Evolutionary conservation across 2,329 filamentous ascomycete species (phyloP).

Genomic region (Fonsecaea nubica): DNA sequence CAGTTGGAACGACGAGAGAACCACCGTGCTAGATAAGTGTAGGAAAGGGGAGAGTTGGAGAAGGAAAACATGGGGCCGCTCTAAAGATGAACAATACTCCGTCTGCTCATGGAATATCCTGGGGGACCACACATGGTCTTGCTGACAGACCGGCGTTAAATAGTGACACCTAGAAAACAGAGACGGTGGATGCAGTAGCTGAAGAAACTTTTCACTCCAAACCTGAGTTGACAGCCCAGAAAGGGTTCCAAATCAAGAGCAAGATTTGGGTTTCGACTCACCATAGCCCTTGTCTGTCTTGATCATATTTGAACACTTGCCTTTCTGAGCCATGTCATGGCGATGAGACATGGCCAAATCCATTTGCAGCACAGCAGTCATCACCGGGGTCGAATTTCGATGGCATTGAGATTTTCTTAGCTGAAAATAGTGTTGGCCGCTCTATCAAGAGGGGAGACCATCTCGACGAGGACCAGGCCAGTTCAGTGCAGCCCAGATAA

Average conservation of each 20-base stretch:
- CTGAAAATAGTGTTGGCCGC: not conserved
- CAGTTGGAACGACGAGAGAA: not conserved
- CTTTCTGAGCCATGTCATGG: not conserved
- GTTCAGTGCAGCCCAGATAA: not conserved
- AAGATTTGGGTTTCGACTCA: not conserved
- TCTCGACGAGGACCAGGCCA: not conserved
- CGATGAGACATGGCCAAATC: not conserved
- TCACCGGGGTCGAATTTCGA: not conserved
- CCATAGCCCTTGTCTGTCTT: not conserved
- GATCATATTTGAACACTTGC: not conserved
- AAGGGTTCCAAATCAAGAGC: not conserved
- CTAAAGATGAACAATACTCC: not conserved
- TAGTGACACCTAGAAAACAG: not conserved
- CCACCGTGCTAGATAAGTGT: not conserved
- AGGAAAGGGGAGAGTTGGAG: not conserved
- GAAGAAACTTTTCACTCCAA: not conserved
- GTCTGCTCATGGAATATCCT: not conserved
- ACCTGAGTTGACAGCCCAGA: not conserved
- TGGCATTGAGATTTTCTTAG: not conserved
- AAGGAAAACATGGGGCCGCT: not conserved
- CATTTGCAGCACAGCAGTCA: not conserved
- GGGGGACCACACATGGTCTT: conserved; percentile 3
- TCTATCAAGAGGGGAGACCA: not conserved
- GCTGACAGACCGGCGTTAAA: not conserved
- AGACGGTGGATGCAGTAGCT: conserved; percentile 1